Percentiles rank a stretch among this genome's conserved stretches.
Evolutionary conservation across 106 monocot species (phyloP).

Genomic region (Vanilla planifolia): DNA sequence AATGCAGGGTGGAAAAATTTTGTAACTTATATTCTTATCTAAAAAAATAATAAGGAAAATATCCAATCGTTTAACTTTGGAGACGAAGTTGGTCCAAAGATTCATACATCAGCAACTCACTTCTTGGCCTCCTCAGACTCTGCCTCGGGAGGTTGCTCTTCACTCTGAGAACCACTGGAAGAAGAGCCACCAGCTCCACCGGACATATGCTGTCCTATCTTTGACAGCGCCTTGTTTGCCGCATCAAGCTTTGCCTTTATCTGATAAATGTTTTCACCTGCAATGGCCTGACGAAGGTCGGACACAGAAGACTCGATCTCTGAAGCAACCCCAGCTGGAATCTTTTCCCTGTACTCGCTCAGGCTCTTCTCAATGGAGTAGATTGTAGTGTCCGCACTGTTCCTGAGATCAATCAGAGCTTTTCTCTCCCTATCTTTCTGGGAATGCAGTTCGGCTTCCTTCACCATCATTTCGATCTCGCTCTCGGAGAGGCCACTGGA

Average conservation of each 20-base stretch:
- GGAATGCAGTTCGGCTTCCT: conserved; percentile 55
- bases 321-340: conserved; percentile 40
- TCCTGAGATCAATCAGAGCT: conserved; percentile 46
- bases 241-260: conserved; percentile 44
- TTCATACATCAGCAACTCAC: conserved; percentile 5
- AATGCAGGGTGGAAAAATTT: no score
- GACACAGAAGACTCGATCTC: conserved; percentile 55
- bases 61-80: background rate
- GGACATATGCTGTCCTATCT: conserved; percentile 59
- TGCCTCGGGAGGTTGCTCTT: conserved; percentile 41
- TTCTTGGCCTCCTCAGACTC: conserved; percentile 69
- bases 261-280: conserved; percentile 30
- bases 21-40: no score
- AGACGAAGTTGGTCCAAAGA: background rate
- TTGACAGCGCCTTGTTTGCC: conserved; percentile 55
- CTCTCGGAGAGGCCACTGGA: conserved; percentile 61
- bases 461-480: conserved; percentile 70
- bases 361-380: conserved; percentile 73
- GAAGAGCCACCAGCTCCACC: conserved; percentile 25
- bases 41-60: no score
- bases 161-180: conserved; percentile 22
- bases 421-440: conserved; percentile 65
- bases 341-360: conserved; percentile 57
- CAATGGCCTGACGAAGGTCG: conserved; percentile 46
- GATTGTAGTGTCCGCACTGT: conserved; percentile 40